phyloP scores from a whole-genome alignment of 345 rosid genomes.

The Dipteronia dyeriana region DNA sequence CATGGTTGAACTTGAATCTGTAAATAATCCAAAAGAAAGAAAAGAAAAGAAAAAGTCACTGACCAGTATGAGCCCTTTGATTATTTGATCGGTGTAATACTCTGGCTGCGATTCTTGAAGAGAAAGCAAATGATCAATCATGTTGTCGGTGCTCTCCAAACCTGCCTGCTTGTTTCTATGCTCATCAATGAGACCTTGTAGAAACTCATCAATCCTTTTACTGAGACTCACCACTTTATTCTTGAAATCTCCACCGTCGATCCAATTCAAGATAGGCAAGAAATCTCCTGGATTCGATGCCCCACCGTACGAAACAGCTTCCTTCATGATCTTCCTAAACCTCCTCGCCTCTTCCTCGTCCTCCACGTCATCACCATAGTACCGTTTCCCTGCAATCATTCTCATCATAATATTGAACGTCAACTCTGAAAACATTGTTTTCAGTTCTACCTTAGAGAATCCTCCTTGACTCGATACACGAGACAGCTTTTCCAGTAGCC shows the following conservation, averaged over 20 bases:
- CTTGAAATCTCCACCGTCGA: constrained; percentile 28
- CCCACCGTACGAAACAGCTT: constrained; percentile 20
- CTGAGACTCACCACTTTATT: constrained; percentile 37
- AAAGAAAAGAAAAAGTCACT: neutral
- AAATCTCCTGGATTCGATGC: constrained; percentile 37
- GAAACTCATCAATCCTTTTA: constrained; percentile 35
- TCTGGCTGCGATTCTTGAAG: constrained; percentile 47
- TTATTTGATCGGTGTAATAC: constrained; percentile 48
- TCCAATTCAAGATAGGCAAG: constrained; percentile 35
- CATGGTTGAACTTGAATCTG: no score
- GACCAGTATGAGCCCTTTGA: constrained; percentile 50
- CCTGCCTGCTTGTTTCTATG: constrained; percentile 28
- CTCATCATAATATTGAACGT: constrained; percentile 29
- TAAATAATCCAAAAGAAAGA: no score
- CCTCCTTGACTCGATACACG: constrained; percentile 18
- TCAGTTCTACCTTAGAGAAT: constrained; percentile 41
- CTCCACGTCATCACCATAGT: constrained; percentile 41
- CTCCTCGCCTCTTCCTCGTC: constrained; percentile 37
- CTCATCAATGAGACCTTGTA: constrained; percentile 49
- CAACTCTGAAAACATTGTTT: constrained; percentile 34
- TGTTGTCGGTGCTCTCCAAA: no score
- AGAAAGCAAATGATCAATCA: constrained; percentile 58
- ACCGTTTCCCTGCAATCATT: constrained; percentile 57
- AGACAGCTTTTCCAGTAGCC: constrained; percentile 37
- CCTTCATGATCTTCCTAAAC: constrained; percentile 31